These are phyloP conservation scores for Danielozyma ontarioensis DNA, from an alignment of 805 yeast species.

Conservation along the genomic window DNA sequence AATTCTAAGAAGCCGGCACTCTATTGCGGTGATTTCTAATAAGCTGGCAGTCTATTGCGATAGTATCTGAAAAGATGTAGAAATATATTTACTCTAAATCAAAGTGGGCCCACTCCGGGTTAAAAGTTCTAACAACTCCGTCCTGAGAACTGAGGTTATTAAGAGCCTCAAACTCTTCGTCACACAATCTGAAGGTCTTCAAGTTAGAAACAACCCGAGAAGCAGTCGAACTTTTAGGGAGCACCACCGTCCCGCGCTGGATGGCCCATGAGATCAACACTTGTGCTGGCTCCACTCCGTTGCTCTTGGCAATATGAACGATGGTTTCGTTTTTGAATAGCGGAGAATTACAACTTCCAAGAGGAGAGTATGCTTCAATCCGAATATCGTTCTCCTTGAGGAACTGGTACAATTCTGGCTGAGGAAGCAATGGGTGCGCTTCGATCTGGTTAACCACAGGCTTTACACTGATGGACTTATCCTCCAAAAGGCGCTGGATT, in stretches of 20 bases:
- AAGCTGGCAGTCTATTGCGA: too few species aligned
- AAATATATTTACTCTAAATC: slow-evolving; percentile 3
- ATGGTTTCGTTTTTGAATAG: slow-evolving; percentile 43
- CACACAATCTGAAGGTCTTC: slow-evolving; percentile 28
- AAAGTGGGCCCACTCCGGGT: slow-evolving; percentile 18
- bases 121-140: slow-evolving; percentile 29
- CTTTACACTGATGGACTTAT: slow-evolving; percentile 42
- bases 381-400: slow-evolving; percentile 48
- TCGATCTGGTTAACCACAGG: slow-evolving; percentile 79
- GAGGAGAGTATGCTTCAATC: slow-evolving; percentile 74
- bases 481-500: slow-evolving; percentile 44
- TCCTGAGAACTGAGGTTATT: slow-evolving; percentile 24
- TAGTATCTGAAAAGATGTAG: too few species aligned
- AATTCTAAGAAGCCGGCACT: too few species aligned
- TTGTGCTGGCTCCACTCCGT: slow-evolving; percentile 43
- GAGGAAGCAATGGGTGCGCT: slow-evolving; percentile 69
- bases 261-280: slow-evolving; percentile 56
- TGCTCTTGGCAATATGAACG: slow-evolving; percentile 38
- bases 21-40: too few species aligned
- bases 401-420: slow-evolving; percentile 50
- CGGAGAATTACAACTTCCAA: slow-evolving; percentile 59
- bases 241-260: slow-evolving; percentile 48
- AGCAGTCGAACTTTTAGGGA: slow-evolving; percentile 31
- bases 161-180: slow-evolving; percentile 32
- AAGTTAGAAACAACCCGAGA: slow-evolving; percentile 33